Base-by-base conservation (phyloP, 805 yeast species). In the Teunomyces stri region DNA sequence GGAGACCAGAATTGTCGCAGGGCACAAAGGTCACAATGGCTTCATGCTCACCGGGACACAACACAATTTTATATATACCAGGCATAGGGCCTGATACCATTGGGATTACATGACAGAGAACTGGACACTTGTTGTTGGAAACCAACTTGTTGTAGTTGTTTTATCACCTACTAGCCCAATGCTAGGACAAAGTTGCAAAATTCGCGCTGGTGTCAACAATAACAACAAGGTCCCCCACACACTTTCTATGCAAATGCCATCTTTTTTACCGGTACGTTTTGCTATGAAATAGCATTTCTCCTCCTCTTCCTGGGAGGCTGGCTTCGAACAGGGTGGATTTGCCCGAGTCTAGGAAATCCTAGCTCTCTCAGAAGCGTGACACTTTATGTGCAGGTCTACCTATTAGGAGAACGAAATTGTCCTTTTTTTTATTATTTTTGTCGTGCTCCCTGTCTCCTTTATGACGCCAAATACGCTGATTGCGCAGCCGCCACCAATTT, bases 281-380 rank as follows among this genome's bases (percentile, higher is more conserved):
- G 11, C 34, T 11, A 15, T 4, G 15, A 31, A 31, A 31, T 31
- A 15, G 34, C 34, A 13, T 31, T 31, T 31, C 34, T 13, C 16
- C 18, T 31, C 9, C 34, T 31, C 34, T 15, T 31, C 34, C 34
- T 15, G 20, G 40, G 18, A 29, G 15, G 40, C 12, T 15, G 40
- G 29, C 40, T 27, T 27, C 40, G 20, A 37, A 37, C 29, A 20
- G 13, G 40, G 40, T 37, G 40, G 40, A 37, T 20, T 37, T 37
- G 40, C 28, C 13, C 40, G 40, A 37, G 40, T 12, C 40, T 22
- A 37, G 40, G 40, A 37, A 37, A 37, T 37, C 25, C 40, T 22
- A n/a, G 15, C 29, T 22, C 40, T 22, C 40, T 22, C 29, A 37
- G 11, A 37, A 22, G 40, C 40, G 40, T 37, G 29, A 37, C 40